These are phyloP conservation scores for Fusarium fujikuroi DNA, from an alignment of 2,329 filamentous ascomycete species.

Conservation along the genomic window DNA sequence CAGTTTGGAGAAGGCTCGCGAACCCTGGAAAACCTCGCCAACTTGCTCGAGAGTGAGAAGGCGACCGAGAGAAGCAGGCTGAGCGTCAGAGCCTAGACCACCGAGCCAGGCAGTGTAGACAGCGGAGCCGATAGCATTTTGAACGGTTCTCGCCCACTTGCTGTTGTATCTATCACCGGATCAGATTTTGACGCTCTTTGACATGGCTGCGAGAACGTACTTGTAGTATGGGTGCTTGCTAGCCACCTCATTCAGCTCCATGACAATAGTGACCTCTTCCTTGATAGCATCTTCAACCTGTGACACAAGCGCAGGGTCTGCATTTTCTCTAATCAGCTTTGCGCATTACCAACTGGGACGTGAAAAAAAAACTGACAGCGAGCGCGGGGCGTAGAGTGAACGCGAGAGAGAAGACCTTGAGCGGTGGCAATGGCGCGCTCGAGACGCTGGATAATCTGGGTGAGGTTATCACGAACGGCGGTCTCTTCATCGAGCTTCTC, in stretches of 20 bases:
- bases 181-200: slow-evolving; percentile 10
- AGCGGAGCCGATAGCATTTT: slow-evolving; percentile 75
- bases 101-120: slow-evolving; percentile 80
- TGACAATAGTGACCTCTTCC: slow-evolving; percentile 76
- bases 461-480: slow-evolving; percentile 82
- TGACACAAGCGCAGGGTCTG: slow-evolving; percentile 73
- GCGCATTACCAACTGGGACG: neutral
- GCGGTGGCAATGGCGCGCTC: slow-evolving; percentile 85
- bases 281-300: slow-evolving; percentile 78
- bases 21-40: slow-evolving; percentile 79
- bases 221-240: slow-evolving; percentile 97
- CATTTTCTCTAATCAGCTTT: neutral
- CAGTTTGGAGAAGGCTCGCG: slow-evolving; percentile 32
- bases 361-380: slow-evolving; percentile 55
- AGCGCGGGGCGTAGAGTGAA: slow-evolving; percentile 83
- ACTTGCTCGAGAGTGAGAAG: slow-evolving; percentile 91
- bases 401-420: slow-evolving; percentile 85
- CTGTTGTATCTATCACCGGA: slow-evolving; percentile 72
- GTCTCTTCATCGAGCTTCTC: slow-evolving; percentile 89
- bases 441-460: slow-evolving; percentile 81
- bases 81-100: slow-evolving; percentile 68
- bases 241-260: slow-evolving; percentile 76
- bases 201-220: slow-evolving; percentile 54
- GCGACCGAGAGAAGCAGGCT: slow-evolving; percentile 65
- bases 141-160: slow-evolving; percentile 85